Evolutionary conservation across 2,329 filamentous ascomycete genomes (phyloP).

Genomic region (Thelonectria discophora): DNA sequence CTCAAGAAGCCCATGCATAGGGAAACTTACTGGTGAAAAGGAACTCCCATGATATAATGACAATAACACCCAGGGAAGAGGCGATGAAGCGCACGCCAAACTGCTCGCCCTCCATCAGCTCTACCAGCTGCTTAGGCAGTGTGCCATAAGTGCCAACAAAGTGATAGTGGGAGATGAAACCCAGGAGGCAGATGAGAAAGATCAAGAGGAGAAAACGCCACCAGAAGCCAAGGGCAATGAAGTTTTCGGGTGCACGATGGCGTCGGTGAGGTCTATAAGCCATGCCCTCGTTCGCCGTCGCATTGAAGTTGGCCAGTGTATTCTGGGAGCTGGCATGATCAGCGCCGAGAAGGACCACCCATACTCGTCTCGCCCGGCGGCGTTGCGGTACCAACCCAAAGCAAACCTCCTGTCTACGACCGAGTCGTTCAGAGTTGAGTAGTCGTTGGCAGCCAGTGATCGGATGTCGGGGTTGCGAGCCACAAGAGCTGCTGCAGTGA

Average conservation of each 20-base stretch:
- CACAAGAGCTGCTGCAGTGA: slow-evolving; percentile 29
- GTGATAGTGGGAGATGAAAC: slow-evolving; percentile 52
- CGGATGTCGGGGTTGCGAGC: slow-evolving; percentile 32
- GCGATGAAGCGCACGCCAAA: slow-evolving; percentile 56
- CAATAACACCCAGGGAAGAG: slow-evolving; percentile 51
- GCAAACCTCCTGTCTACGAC: too few species aligned
- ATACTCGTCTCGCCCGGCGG: slow-evolving; percentile 24
- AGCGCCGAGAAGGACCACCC: slow-evolving; percentile 5
- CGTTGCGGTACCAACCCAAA: too few species aligned
- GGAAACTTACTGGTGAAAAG: slow-evolving; percentile 51
- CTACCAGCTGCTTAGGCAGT: slow-evolving; percentile 44
- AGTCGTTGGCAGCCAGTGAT: slow-evolving; percentile 26
- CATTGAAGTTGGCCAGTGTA: not conserved
- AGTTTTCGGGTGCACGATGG: slow-evolving; percentile 39
- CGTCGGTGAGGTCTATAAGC: slow-evolving; percentile 1
- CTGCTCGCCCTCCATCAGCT: slow-evolving; percentile 50
- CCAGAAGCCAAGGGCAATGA: slow-evolving; percentile 47
- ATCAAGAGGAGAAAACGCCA: slow-evolving; percentile 47
- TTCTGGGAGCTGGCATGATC: slow-evolving; percentile 25
- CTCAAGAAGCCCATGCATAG: not conserved
- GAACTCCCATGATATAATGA: slow-evolving; percentile 53
- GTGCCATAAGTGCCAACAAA: slow-evolving; percentile 14
- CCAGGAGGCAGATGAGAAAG: slow-evolving; percentile 46
- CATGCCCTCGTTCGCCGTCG: slow-evolving; percentile 10
- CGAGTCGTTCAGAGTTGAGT: slow-evolving; percentile 24